Evolutionary conservation across 2,329 filamentous ascomycete species (phyloP), one percentile per base, ranked within the genome.

Genomic region (Talaromyces sp.): DNA sequence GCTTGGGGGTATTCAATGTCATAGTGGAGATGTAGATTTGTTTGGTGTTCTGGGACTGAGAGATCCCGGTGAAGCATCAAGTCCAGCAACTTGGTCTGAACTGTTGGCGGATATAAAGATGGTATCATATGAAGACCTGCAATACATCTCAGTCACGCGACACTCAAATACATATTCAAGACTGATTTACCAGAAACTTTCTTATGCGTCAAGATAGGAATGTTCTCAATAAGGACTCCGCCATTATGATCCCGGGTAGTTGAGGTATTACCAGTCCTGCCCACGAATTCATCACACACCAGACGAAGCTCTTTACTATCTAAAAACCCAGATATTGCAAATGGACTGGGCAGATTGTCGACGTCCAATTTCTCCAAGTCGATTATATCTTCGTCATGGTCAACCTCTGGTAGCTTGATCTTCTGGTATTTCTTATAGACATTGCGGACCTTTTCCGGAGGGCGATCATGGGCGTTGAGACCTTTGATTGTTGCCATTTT

Each of bases 11-110:
- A 93, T 7, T 85, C 82, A 6, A 96, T 75, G 37, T 87, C 74
- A 76, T 94, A 92, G 77, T 96, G 91, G 1, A 92, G 83, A 77
- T 96, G 90, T n/a, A 98, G 81, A 76, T 98, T 99, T 61, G 93
- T 98, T 72, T 90, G 86, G 75, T 98, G 93, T 3, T 81, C 75
- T 3, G 88, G 86, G 68, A 90, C 86, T 67, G 88, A 87, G 16
- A 96, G 85, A 75, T 96, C 90, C 60, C 85, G 85, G 77, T 96
- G 91, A 35, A 97, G 82, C 67, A 97, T 84, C 63, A 86, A 87
- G 52, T 87, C 86, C 5, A 98, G 83, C 2, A 98, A 82, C 43
- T 81, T 78, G 66, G 83, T 80, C 75, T 99, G 95, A 14, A 91
- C 82, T 6, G 80, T 72, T 16, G 85, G 83, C 4, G 93, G 89